Percentiles rank a stretch among this genome's conserved stretches.
phyloP scores from a whole-genome alignment of 352 stramenopile species.

The Pelagophyceae sp. region DNA sequence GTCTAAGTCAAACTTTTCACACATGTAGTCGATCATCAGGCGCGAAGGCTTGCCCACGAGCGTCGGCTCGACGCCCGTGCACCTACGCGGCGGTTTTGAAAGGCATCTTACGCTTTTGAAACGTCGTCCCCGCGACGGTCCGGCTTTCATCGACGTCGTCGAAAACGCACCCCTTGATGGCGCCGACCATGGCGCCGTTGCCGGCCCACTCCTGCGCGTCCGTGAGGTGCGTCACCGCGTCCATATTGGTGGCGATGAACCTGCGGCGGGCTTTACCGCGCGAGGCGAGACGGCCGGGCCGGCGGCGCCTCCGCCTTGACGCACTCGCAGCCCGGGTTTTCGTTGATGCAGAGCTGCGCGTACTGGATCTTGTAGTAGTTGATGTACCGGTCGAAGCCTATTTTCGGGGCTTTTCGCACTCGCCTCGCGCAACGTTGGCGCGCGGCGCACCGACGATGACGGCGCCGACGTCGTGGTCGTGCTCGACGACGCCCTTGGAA shows the following conservation, averaged over 20 bases:
- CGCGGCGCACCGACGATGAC: slow-evolving; percentile 72
- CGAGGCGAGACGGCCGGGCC: too few species aligned
- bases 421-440: slow-evolving; percentile 60
- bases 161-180: slow-evolving; percentile 53
- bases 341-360: slow-evolving; percentile 71
- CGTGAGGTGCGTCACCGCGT: slow-evolving; percentile 73
- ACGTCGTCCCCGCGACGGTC: background rate
- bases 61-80: slow-evolving; percentile 63
- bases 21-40: slow-evolving; percentile 76
- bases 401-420: too few species aligned
- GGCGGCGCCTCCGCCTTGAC: too few species aligned
- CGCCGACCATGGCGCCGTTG: slow-evolving; percentile 72
- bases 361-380: slow-evolving; percentile 85
- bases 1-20: slow-evolving; percentile 56
- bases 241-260: slow-evolving; percentile 75
- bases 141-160: background rate
- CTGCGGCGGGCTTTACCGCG: too few species aligned
- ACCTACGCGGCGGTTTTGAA: slow-evolving; percentile 39
- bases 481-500: slow-evolving; percentile 45
- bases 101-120: background rate
- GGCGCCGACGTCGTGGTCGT: slow-evolving; percentile 55
- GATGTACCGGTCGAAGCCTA: slow-evolving; percentile 41
- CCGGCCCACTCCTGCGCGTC: slow-evolving; percentile 73
- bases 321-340: slow-evolving; percentile 60
- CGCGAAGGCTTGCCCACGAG: slow-evolving; percentile 68